Conservation (phyloP, 768 basidiomycete genomes). For the Phallus indusiatus region DNA sequence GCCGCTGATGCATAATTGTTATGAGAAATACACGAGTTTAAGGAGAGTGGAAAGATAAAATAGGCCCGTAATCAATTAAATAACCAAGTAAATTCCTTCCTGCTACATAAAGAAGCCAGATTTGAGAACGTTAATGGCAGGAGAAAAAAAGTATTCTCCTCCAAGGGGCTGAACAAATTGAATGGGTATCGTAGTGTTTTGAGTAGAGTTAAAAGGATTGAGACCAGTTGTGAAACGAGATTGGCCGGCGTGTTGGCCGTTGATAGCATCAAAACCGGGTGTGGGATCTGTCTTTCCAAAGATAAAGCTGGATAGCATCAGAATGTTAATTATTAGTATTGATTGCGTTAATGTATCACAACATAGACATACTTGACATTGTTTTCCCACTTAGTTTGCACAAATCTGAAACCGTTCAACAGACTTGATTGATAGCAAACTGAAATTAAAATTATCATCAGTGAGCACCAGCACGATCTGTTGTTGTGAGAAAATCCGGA, state of each 20-base stretch:
- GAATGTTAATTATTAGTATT: conserved; percentile 16
- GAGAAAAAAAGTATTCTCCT: conserved; percentile 47
- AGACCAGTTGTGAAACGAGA: conserved; percentile 15
- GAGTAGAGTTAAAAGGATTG: conserved; percentile 14
- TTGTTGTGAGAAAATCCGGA: not conserved
- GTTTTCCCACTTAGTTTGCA: conserved; percentile 17
- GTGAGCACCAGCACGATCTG: not conserved
- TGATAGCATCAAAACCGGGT: conserved; percentile 39
- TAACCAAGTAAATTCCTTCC: not conserved
- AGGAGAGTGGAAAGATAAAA: not conserved
- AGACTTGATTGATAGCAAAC: conserved; percentile 25
- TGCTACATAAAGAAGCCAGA: not conserved
- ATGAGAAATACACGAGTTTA: not conserved
- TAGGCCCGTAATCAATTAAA: not conserved
- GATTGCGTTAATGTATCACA: not conserved
- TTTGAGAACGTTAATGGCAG: conserved; percentile 16
- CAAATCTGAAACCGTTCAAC: conserved; percentile 23
- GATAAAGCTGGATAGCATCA: conserved; percentile 17
- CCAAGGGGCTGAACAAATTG: conserved; percentile 36
- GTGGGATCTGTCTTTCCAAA: conserved; percentile 8
- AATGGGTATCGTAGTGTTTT: conserved; percentile 11
- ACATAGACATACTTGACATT: not conserved
- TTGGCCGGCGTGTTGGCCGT: conserved; percentile 21
- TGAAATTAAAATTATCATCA: not conserved
- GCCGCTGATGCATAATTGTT: too few relatives aligned